Conservation (phyloP, 129 eudicot species). For the Smallanthus sonchifolius region DNA sequence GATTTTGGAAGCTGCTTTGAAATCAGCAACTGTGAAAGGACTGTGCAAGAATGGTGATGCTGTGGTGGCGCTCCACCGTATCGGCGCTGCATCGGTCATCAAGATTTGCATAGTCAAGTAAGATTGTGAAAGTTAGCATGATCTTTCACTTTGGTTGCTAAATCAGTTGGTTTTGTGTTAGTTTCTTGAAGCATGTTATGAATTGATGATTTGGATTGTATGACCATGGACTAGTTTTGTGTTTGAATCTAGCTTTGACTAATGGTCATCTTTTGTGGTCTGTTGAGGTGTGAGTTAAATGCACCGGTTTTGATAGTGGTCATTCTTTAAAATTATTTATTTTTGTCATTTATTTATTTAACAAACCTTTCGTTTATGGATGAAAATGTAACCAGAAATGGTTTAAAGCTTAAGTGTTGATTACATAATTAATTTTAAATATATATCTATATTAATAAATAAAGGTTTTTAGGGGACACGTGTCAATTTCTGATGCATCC, state of each 20-base stretch:
- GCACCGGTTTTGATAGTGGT: background rate
- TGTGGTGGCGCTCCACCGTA: conserved; percentile 74
- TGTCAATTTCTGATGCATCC: too few relatives aligned
- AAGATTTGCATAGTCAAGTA: conserved; percentile 72
- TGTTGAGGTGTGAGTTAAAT: background rate
- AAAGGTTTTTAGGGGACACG: too few relatives aligned
- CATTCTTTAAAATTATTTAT: too few relatives aligned
- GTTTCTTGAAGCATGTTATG: conserved; percentile 16
- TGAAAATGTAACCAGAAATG: too few relatives aligned
- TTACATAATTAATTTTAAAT: too few relatives aligned
- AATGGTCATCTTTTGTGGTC: background rate
- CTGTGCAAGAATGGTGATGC: conserved; percentile 66
- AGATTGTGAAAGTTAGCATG: background rate
- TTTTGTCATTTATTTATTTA: too few relatives aligned
- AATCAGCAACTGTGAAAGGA: conserved; percentile 46
- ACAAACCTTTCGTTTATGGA: too few relatives aligned
- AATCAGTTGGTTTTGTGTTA: conserved; percentile 10
- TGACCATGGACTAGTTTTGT: conserved; percentile 27
- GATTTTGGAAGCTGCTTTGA: conserved; percentile 70
- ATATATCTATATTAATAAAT: too few relatives aligned
- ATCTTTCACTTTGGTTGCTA: background rate
- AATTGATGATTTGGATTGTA: conserved; percentile 18
- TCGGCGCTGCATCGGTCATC: conserved; percentile 77
- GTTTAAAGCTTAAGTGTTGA: too few relatives aligned
- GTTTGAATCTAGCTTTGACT: background rate